A percentile compares a stretch with the other conserved stretches of the same genome.
phyloP scores from a whole-genome alignment of 352 stramenopile species.

The Globisporangium carolinianum region DNA sequence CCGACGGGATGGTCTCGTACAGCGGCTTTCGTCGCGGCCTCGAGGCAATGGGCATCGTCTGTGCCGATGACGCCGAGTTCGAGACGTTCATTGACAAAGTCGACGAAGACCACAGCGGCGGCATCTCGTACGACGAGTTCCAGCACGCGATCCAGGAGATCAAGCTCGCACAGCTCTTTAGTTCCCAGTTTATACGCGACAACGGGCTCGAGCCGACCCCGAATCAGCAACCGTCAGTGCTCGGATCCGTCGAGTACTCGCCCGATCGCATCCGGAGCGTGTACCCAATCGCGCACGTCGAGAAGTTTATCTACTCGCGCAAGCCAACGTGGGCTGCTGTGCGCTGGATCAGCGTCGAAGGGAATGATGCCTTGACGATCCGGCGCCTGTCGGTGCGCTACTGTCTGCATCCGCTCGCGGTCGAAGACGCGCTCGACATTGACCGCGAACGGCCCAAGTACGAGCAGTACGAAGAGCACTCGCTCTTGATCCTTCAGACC shows the following conservation, averaged over 20 bases:
- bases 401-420: conserved; percentile 72
- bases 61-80: conserved; percentile 55
- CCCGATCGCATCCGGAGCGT: conserved; percentile 67
- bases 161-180: conserved; percentile 84
- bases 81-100: conserved; percentile 66
- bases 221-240: conserved; percentile 8
- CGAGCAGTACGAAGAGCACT: conserved; percentile 83
- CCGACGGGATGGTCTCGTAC: conserved; percentile 61
- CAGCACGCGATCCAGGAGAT: conserved; percentile 85
- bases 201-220: conserved; percentile 17
- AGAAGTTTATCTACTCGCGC: conserved; percentile 83
- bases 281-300: conserved; percentile 55
- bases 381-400: conserved; percentile 75
- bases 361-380: conserved; percentile 54
- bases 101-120: conserved; percentile 74
- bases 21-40: conserved; percentile 65
- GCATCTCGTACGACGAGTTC: conserved; percentile 84
- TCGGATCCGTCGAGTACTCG: conserved; percentile 79
- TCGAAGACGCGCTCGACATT: conserved; percentile 79
- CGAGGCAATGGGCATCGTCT: conserved; percentile 71
- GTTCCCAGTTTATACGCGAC: conserved; percentile 39
- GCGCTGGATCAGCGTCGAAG: conserved; percentile 81
- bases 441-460: conserved; percentile 80
- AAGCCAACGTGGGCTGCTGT: conserved; percentile 66
- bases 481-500: conserved; percentile 66